phyloP scores from a whole-genome alignment of 2,329 filamentous ascomycete genomes.

The Monosporascus cannonballus region DNA sequence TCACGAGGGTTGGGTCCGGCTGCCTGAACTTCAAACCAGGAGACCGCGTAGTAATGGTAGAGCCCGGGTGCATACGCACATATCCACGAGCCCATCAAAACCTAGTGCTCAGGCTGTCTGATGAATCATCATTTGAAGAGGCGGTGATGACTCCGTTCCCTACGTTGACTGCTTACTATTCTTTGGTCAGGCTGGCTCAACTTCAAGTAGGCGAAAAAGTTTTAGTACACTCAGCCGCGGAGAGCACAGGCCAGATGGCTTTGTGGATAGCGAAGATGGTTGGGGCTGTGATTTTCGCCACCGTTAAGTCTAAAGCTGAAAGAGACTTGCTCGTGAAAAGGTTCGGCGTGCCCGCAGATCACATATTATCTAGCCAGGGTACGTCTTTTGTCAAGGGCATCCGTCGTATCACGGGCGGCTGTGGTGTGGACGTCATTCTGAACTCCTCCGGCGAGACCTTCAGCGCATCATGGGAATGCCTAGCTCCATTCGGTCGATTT shows the following conservation, averaged over 20 bases:
- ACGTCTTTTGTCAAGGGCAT: constrained; percentile 24
- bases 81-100: constrained; percentile 10
- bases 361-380: constrained; percentile 28
- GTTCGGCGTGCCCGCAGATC: constrained; percentile 23
- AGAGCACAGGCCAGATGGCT: constrained; percentile 15
- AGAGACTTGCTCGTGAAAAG: constrained; percentile 21
- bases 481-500: too few species aligned
- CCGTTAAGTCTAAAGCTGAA: constrained; percentile 26
- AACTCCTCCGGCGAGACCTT: constrained; percentile 14
- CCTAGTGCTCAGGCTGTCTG: constrained; percentile 7
- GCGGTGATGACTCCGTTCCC: constrained; percentile 8
- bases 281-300: constrained; percentile 24
- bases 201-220: constrained; percentile 18
- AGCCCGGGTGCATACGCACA: constrained; percentile 12
- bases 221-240: constrained; percentile 18
- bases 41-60: constrained; percentile 7
- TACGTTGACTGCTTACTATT: constrained; percentile 21
- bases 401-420: constrained; percentile 19
- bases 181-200: constrained; percentile 19
- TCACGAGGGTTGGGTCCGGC: constrained; percentile 21
- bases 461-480: too few species aligned
- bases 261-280: constrained; percentile 11
- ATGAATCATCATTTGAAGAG: constrained; percentile 7
- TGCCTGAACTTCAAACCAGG: constrained; percentile 10
- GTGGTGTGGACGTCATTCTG: constrained; percentile 29